Base-by-base conservation (phyloP, 2,329 filamentous ascomycete species). In the Camillea tinctor region DNA sequence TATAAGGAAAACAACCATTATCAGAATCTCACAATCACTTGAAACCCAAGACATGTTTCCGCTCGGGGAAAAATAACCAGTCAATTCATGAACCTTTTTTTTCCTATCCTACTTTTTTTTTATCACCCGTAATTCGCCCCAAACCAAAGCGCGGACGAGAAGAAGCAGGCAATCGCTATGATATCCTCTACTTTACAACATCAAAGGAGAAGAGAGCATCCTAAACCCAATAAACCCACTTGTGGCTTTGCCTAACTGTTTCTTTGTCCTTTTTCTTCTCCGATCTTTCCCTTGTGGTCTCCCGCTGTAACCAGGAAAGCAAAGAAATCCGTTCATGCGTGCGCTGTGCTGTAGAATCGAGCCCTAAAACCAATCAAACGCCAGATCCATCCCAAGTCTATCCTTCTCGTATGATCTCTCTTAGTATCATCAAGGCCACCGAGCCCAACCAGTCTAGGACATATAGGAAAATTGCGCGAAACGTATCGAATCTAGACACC, bases 391-490 rank as follows among this genome's bases (percentile, higher is more conserved):
- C 58, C 55, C 44, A 54, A 4, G 53, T 57, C 52, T 55, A 53
- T 63, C 57, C 60, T 59, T 52, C 52, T 54, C 55, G 50, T 50
- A 52, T 44, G 22, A 36, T 50, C 60, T 60, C 59, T 66, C 62
- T 60, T 60, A 57, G 54, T 59, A 24, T 64, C 64, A 54, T 61
- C 61, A 66, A 64, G 64, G 62, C 58, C 55, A 53, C 58, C 63
- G 52, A 67, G 61, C 64, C 65, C 49, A 62, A 62, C 65, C 65
- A 67, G 66, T 64, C 60, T 66, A 67, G 62, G 57, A 62, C 54
- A 60, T 61, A 53, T 52, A 57, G 59, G 36, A 62, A 62, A 59
- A 58, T 50, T 23, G 55, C 57, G 53, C 30, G 63, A 64, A 60
- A 26, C 4, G 17, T 52, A 53, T 49, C 50, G 57, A 60, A 66